Evolutionary conservation across 169 alveolate genomes (phyloP).

Genomic region (Eimeria maxima): DNA sequence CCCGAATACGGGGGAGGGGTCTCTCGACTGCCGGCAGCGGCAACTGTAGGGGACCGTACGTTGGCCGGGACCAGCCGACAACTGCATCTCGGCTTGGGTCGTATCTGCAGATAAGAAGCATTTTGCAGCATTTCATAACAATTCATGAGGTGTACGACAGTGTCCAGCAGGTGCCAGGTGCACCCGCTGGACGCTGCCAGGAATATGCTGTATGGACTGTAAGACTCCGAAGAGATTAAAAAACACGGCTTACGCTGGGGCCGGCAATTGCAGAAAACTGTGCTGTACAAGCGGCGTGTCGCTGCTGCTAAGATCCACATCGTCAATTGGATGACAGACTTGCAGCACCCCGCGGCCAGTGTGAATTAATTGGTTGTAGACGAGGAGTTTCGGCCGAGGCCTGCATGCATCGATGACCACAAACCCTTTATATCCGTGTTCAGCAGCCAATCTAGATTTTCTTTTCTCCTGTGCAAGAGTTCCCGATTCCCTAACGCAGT

Average conservation of each 20-base stretch:
- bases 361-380: conserved; percentile 67
- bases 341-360: conserved; percentile 68
- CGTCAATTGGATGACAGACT: conserved; percentile 48
- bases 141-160: background rate
- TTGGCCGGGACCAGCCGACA: conserved; percentile 69
- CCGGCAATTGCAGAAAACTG: conserved; percentile 69
- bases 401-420: conserved; percentile 6
- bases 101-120: conserved; percentile 27
- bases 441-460: background rate
- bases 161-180: background rate
- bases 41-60: conserved; percentile 61
- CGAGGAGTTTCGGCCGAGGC: conserved; percentile 75
- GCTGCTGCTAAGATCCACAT: conserved; percentile 43
- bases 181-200: background rate
- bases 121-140: background rate
- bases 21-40: conserved; percentile 79
- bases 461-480: background rate
- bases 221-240: background rate
- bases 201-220: background rate
- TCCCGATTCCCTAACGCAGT: background rate
- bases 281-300: conserved; percentile 57
- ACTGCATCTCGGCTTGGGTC: conserved; percentile 75
- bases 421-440: background rate
- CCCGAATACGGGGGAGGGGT: conserved; percentile 46
- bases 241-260: conserved; percentile 51